Evolutionary conservation across 1,284 basidiomycete species (phyloP).

Genomic region (Athelia psychrophila): DNA sequence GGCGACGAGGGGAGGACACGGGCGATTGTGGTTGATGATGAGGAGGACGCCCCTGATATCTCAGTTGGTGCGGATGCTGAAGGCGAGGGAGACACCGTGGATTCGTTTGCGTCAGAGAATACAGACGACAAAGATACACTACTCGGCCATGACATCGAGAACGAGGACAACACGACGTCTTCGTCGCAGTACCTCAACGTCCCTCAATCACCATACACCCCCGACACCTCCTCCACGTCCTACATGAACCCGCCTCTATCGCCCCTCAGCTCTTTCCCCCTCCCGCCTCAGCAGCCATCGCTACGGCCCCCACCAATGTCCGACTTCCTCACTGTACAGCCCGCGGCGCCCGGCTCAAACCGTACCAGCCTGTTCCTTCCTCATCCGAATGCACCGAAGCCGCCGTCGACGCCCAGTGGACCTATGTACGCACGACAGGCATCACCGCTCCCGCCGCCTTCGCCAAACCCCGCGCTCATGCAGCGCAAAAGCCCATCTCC

Average conservation of each 20-base stretch:
- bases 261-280: background rate
- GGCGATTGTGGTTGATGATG: background rate
- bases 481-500: conserved; percentile 5
- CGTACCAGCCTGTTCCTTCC: conserved; percentile 62
- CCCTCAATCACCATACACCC: too few species aligned
- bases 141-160: background rate
- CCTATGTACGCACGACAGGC: conserved; percentile 57
- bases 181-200: too few species aligned
- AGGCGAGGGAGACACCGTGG: too few species aligned
- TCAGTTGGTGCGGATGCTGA: too few species aligned
- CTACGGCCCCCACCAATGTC: background rate
- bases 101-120: too few species aligned
- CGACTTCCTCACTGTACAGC: background rate
- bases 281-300: background rate
- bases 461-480: conserved; percentile 9
- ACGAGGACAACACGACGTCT: background rate
- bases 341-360: background rate
- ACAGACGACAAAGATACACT: too few species aligned
- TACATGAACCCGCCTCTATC: background rate
- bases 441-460: conserved; percentile 15
- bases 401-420: conserved; percentile 38
- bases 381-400: conserved; percentile 71
- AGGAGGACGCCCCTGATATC: background rate
- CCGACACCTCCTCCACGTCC: too few species aligned
- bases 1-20: conserved; percentile 15